Base-by-base conservation (phyloP, 2,329 filamentous ascomycete species). In the Colletotrichum brevisporum region DNA sequence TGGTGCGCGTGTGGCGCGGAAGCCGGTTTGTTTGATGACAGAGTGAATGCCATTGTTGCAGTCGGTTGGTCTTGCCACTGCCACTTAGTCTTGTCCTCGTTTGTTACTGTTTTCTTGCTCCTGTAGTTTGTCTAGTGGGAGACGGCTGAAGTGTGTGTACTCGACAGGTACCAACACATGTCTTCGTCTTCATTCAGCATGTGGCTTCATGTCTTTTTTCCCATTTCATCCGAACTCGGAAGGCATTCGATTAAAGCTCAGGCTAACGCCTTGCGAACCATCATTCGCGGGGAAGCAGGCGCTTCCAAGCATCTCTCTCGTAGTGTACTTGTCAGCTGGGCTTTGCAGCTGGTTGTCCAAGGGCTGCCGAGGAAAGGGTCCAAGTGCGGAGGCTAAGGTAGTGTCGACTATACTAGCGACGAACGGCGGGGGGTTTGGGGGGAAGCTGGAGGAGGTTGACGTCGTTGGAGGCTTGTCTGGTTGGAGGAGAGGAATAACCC, bases 381-480 rank as follows among this genome's bases (percentile, higher is more conserved):
- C 60, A 56, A 13, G 53, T 55, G 51, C 60, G 60, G 45, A 58
- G 56, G 43, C 56, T 50, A 59, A 59, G 45, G 21, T 50, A 50
- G 47, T 18, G 18, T 50, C 47, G 47, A n/a, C 21, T n/a, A 18
- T 31, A 26, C 43, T 59, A 59, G 45, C 26, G 27, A 59, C 45
- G 56, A 59, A 59, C 56, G 45, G n/a, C 39, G 55, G 41, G 45
- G 43, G 27, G 41, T 8, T 50, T 24, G 47, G 21, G 47, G 47
- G n/a, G 9, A 50, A n/a, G 21, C 8, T 24, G n/a, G 13, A 47
- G 43, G 43, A 47, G 15, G 43, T 47, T 50, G 47, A 36, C 10
- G 31, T 36, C 31, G 31, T 36, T 36, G 27, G 6, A 36, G 31
- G 31, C 31, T 10, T 36, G 10, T 10, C 10, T 8, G 31, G 8